These are phyloP conservation scores for Pseudogymnoascus pannorum DNA, from an alignment of 2,329 filamentous ascomycete species.

Conservation along the genomic window DNA sequence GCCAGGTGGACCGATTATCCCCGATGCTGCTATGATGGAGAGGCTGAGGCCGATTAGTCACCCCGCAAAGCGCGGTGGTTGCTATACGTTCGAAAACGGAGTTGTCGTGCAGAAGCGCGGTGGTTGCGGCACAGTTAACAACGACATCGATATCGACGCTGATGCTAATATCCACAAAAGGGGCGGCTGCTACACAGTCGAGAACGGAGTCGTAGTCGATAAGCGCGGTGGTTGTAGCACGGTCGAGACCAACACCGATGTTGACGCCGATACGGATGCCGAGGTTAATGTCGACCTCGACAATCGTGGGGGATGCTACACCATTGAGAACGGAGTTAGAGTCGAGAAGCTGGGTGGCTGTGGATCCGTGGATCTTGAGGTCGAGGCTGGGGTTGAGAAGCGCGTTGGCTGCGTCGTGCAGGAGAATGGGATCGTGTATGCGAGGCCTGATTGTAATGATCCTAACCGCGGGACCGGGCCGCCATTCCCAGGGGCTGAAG, in stretches of 20 bases:
- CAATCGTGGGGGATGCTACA: neutral
- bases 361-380: neutral
- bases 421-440: neutral
- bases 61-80: neutral
- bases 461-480: neutral
- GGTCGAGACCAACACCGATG: neutral
- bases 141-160: neutral
- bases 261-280: neutral
- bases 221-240: neutral
- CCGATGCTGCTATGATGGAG: neutral
- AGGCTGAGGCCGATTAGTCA: neutral
- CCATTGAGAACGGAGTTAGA: neutral
- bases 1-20: neutral
- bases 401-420: neutral
- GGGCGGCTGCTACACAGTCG: neutral
- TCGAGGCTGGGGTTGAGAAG: neutral
- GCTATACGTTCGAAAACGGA: neutral
- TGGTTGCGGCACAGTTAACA: neutral
- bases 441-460: neutral
- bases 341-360: neutral
- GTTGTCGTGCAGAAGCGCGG: neutral
- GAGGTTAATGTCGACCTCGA: neutral
- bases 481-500: constrained; percentile 32
- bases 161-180: neutral
- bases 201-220: neutral